A percentile compares a stretch with the other conserved stretches of the same genome.
These are phyloP conservation scores for Kwoniella pini DNA, from an alignment of 768 basidiomycete genomes.

Conservation along the genomic window DNA sequence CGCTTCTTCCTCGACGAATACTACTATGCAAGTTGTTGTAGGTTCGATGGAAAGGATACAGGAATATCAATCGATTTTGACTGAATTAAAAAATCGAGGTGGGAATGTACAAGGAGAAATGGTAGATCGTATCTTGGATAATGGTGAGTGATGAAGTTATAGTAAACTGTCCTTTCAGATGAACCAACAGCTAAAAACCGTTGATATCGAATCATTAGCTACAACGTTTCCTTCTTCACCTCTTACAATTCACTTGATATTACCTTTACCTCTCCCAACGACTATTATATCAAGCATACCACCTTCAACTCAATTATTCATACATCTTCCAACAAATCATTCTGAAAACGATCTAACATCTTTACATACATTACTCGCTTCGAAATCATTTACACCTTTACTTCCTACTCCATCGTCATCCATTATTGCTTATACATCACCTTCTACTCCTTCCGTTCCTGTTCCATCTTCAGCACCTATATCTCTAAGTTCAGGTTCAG, in stretches of 20 bases:
- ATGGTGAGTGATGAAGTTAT: constrained; percentile 53
- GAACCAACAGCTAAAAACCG: no score
- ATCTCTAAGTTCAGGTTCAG: constrained; percentile 1
- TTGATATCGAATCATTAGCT: constrained; percentile 27
- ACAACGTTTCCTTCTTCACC: constrained; percentile 45
- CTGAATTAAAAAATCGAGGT: constrained; percentile 31
- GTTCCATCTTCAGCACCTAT: constrained; percentile 19
- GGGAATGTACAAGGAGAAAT: constrained; percentile 49
- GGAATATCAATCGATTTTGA: constrained; percentile 48
- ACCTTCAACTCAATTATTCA: constrained; percentile 46
- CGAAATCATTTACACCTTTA: constrained; percentile 30
- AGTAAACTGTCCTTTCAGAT: no score
- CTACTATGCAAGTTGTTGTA: constrained; percentile 46
- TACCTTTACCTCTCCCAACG: constrained; percentile 42
- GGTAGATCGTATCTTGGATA: constrained; percentile 52
- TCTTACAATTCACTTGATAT: constrained; percentile 45
- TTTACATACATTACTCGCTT: constrained; percentile 33
- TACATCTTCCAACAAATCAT: constrained; percentile 38
- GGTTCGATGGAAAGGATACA: constrained; percentile 51
- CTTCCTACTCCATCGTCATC: constrained; percentile 30
- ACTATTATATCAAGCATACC: constrained; percentile 43
- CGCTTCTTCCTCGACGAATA: constrained; percentile 2
- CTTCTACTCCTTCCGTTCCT: constrained; percentile 20
- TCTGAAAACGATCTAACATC: constrained; percentile 20
- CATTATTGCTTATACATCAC: constrained; percentile 47